Conservation (phyloP, 1,139 yeast species). For the Suhomyces maxii region DNA sequence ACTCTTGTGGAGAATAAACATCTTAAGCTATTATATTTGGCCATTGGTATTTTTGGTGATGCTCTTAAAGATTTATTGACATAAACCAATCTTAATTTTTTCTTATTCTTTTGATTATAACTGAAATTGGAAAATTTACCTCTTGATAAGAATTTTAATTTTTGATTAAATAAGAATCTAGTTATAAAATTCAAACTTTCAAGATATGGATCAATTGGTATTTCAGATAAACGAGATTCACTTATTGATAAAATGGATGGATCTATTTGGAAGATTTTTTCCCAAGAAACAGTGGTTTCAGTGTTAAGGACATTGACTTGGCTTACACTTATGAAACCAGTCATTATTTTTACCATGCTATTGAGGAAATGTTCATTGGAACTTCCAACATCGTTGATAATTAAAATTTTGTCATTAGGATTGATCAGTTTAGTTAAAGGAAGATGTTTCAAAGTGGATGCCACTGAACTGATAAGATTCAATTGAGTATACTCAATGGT, state of each 20-base stretch:
- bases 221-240: conserved; percentile 13
- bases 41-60: conserved; percentile 20
- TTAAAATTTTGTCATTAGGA: conserved; percentile 41
- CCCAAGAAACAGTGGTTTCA: conserved; percentile 8
- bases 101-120: neutral
- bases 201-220: conserved; percentile 9
- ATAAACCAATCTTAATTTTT: conserved; percentile 42
- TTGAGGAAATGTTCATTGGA: conserved; percentile 25
- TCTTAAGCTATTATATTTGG: conserved; percentile 43
- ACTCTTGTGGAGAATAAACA: conserved; percentile 51
- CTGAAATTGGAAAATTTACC: conserved; percentile 28
- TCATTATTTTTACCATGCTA: conserved; percentile 31
- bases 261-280: conserved; percentile 13
- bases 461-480: conserved; percentile 62
- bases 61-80: conserved; percentile 26
- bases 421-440: conserved; percentile 48
- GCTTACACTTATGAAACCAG: conserved; percentile 29
- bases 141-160: conserved; percentile 27
- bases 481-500: conserved; percentile 53
- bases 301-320: conserved; percentile 17
- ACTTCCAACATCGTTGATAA: conserved; percentile 23
- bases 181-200: conserved; percentile 14
- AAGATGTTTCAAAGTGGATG: conserved; percentile 59
- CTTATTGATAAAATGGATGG: conserved; percentile 29
- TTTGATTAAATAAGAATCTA: conserved; percentile 18